Evolutionary conservation across 768 basidiomycete genomes (phyloP), one percentile per base, ranked within the genome.

Genomic region (Lactifluus piperatus): DNA sequence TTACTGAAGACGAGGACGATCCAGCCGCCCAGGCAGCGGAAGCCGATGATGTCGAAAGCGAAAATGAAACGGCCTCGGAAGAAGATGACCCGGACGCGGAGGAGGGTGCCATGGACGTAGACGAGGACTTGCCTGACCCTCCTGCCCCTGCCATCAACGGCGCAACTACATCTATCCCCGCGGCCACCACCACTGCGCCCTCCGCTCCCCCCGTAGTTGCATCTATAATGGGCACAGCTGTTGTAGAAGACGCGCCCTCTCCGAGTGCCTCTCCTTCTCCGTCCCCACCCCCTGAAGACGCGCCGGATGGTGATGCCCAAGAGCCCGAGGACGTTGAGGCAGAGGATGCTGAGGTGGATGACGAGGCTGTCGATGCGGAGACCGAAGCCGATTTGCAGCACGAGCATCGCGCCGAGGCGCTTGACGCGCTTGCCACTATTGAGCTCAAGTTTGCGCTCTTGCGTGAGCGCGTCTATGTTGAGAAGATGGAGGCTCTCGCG

Each of bases 371-470:
- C 10, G 67, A 65, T 18, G 67, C 45, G 56, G 80, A 81, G 58
- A 69, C 77, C 8, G 85, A 86, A 55, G 75, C 78, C 11, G 91
- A 93, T 61, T 72, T 90, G 54, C 88, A 90, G 60, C 87, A 86
- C 46, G 86, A 86, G 0, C 88, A 91, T 69, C 79, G 91, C 22
- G 85, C 85, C 4, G 93, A 95, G 67, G 93, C 93, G 0, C 79
- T 98, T 57, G 92, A 94, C 58, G 86, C 87, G 0, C 75, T 97
- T 7, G 87, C 94, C 3, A 80, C 77, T 46, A 94, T 99, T 65
- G 95, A 99, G 68, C 82, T 97, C 72, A 91, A 90, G 67, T 97
- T 94, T 71, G 94, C 94, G 0, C 73, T 88, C 32, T 71, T 97
- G 56, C 75, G 95, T 48, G 94, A 97, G 69, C 77, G 83, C 51